Percentiles rank a stretch among this genome's conserved stretches.
phyloP scores from a whole-genome alignment of 1,284 basidiomycete genomes.

The Xerocomus minutiporus region DNA sequence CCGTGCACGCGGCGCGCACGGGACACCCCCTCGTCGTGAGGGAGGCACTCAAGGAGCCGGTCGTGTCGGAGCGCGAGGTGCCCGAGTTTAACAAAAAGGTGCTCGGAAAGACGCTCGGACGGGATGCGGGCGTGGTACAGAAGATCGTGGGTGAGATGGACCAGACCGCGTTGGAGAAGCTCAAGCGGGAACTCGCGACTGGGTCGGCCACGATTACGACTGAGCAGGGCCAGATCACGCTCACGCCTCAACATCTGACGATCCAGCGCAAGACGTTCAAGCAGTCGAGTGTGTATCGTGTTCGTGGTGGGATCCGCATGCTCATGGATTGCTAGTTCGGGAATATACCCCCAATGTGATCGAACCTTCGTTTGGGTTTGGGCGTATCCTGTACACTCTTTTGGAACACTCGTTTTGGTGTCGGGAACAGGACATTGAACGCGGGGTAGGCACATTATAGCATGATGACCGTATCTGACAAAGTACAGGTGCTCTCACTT shows the following conservation, averaged over 20 bases:
- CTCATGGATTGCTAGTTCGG: conserved; percentile 50
- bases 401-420: conserved; percentile 97
- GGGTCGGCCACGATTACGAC: conserved; percentile 55
- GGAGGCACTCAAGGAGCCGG: conserved; percentile 80
- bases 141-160: conserved; percentile 66
- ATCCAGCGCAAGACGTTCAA: conserved; percentile 88
- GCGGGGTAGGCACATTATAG: conserved; percentile 50
- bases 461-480: no score
- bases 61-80: conserved; percentile 68
- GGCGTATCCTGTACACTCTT: conserved; percentile 91
- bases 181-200: conserved; percentile 73
- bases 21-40: conserved; percentile 77
- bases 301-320: conserved; percentile 11
- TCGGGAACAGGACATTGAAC: conserved; percentile 85
- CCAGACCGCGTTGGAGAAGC: conserved; percentile 62
- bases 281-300: conserved; percentile 66
- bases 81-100: conserved; percentile 84
- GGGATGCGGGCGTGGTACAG: conserved; percentile 74
- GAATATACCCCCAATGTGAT: conserved; percentile 98
- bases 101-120: conserved; percentile 88
- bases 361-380: conserved; percentile 97
- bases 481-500: conserved; percentile 78
- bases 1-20: conserved; percentile 59
- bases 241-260: conserved; percentile 74
- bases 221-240: conserved; percentile 66